Conservation (phyloP, 2,329 filamentous ascomycete species). For the Aspergillus fijiensis region DNA sequence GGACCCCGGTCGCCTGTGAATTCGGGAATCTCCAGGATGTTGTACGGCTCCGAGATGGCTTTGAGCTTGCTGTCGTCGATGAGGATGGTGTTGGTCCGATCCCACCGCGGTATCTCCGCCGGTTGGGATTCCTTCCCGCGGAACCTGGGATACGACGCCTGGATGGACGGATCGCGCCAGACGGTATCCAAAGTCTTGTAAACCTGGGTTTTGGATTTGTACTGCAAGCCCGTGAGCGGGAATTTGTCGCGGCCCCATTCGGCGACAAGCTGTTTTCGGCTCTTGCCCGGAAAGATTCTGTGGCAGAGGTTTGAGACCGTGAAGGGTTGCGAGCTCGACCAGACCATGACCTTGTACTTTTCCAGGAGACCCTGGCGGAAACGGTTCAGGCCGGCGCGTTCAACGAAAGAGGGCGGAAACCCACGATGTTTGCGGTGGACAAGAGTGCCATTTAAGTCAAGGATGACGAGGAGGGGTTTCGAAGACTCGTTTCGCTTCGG, state of each 20-base stretch:
- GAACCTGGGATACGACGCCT: constrained; percentile 42
- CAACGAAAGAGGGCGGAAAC: constrained; percentile 56
- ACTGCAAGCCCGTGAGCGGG: constrained; percentile 64
- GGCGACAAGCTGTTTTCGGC: constrained; percentile 60
- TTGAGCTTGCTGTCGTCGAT: constrained; percentile 85
- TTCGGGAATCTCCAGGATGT: constrained; percentile 77
- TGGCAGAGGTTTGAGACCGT: constrained; percentile 66
- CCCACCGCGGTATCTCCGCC: constrained; percentile 54
- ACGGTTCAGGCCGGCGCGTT: constrained; percentile 64
- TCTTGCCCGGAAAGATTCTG: constrained; percentile 57
- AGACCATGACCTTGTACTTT: constrained; percentile 79
- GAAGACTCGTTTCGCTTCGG: constrained; percentile 48
- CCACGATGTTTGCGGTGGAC: constrained; percentile 65
- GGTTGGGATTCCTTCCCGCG: background rate
- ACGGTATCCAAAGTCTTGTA: constrained; percentile 80
- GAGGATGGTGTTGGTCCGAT: constrained; percentile 82
- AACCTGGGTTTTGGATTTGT: constrained; percentile 70
- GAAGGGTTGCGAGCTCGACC: constrained; percentile 76
- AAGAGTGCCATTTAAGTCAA: constrained; percentile 93
- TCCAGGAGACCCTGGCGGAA: constrained; percentile 75
- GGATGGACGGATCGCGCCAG: constrained; percentile 59
- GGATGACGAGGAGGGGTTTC: constrained; percentile 71
- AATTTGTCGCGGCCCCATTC: constrained; percentile 79
- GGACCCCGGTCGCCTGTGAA: constrained; percentile 55
- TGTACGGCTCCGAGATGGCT: constrained; percentile 77